Evolutionary conservation across 2,329 filamentous ascomycete species (phyloP).

Genomic region (Talaromyces sp.): DNA sequence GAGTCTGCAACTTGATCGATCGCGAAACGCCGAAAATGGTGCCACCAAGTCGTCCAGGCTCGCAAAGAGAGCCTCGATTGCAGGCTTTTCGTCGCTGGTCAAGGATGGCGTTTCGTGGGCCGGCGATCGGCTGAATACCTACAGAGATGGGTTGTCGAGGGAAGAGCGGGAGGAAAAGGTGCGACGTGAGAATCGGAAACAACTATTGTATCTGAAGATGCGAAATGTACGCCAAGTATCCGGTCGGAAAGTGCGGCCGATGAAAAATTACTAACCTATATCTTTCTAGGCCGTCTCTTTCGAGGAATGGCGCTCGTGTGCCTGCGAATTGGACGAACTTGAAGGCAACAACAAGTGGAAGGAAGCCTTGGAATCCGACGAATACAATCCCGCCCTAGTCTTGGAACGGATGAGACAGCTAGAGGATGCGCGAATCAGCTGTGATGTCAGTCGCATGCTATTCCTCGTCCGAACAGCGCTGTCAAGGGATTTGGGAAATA

Average conservation of each 20-base stretch:
- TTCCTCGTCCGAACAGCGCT: slow-evolving; percentile 76
- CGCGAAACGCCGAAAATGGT: background rate
- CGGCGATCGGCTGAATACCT: slow-evolving; percentile 34
- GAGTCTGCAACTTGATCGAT: slow-evolving; percentile 18
- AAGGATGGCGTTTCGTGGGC: slow-evolving; percentile 35
- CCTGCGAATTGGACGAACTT: slow-evolving; percentile 71
- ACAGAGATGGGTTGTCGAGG: slow-evolving; percentile 53
- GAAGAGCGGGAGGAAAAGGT: slow-evolving; percentile 50
- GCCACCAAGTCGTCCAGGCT: slow-evolving; percentile 12
- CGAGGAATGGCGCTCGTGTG: slow-evolving; percentile 71
- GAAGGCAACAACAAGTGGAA: slow-evolving; percentile 86
- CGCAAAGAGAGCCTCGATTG: slow-evolving; percentile 30
- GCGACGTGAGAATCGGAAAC: slow-evolving; percentile 57
- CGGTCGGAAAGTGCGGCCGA: background rate
- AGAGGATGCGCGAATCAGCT: slow-evolving; percentile 67
- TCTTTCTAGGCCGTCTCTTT: slow-evolving; percentile 61
- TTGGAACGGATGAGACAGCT: slow-evolving; percentile 67
- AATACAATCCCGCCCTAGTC: slow-evolving; percentile 70
- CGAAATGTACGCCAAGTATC: slow-evolving; percentile 54
- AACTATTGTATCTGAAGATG: slow-evolving; percentile 62
- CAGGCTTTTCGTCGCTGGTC: slow-evolving; percentile 34
- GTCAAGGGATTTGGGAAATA: slow-evolving; percentile 76
- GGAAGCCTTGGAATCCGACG: slow-evolving; percentile 58
- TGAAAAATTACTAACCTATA: slow-evolving; percentile 14
- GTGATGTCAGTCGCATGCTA: slow-evolving; percentile 73